Base-by-base conservation (phyloP, 495 filamentous ascomycete genomes). In the Poronia punctata region DNA sequence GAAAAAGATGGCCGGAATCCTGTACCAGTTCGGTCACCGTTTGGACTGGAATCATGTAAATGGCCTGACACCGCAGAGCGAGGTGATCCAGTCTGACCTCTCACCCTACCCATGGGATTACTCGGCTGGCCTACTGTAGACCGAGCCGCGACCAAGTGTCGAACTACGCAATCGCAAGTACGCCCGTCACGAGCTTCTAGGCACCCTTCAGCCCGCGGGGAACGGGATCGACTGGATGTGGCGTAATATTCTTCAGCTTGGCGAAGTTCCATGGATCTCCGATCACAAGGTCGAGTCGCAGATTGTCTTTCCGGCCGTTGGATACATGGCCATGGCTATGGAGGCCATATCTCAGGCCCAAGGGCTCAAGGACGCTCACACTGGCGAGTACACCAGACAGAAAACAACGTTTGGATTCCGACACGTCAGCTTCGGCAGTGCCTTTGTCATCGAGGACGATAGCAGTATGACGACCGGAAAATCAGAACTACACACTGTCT, bases 291-390 rank as follows among this genome's bases (percentile, higher is more conserved):
- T 40, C 7, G 27, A 17, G 2, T n/a, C 17, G 4, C 12, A 31
- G 6, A 9, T 50, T 7, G 56, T 83, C 0, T 71, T 76, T 30
- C 78, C 79, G 12, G 74, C 60, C 10, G 64, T 75, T 5, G 69
- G 63, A 0, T 78, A 74, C 42, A 46, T 72, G 4, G 53, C 54
- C 12, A 72, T 73, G 49, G 72, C 71, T 0, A 36, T 75, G 0
- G 76, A 80, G 43, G 64, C 65, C n/a, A n/a, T n/a, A n/a, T n/a
- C n/a, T n/a, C n/a, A n/a, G n/a, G n/a, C n/a, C n/a, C n/a, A n/a
- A n/a, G n/a, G n/a, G n/a, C n/a, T n/a, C n/a, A n/a, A n/a, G n/a
- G n/a, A n/a, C n/a, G n/a, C n/a, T n/a, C n/a, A n/a, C n/a, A n/a
- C n/a, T n/a, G n/a, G n/a, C n/a, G n/a, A n/a, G n/a, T n/a, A n/a